These are phyloP conservation scores for Gossypium australe DNA, from an alignment of 345 rosid species.

Conservation along the genomic window DNA sequence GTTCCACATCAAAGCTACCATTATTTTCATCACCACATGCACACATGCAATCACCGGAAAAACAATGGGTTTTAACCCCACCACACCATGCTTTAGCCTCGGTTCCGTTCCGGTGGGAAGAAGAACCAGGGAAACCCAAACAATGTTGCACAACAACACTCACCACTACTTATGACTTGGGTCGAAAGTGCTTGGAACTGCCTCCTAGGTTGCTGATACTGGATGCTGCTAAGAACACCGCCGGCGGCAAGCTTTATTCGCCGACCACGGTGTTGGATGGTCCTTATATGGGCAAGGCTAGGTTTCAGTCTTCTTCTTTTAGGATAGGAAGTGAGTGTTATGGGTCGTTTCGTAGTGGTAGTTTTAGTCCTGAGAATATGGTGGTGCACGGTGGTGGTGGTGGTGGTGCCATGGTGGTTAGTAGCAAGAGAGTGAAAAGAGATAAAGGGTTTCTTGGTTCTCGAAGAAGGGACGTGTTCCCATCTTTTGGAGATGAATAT, in stretches of 20 bases:
- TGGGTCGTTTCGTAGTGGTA: slow-evolving; percentile 33
- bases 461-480: slow-evolving; percentile 50
- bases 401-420: slow-evolving; percentile 9
- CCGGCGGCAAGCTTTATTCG: slow-evolving; percentile 26
- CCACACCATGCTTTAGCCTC: slow-evolving; percentile 56
- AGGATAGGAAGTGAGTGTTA: slow-evolving; percentile 29
- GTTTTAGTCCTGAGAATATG: slow-evolving; percentile 24
- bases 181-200: slow-evolving; percentile 46
- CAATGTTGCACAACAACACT: slow-evolving; percentile 26
- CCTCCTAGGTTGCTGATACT: slow-evolving; percentile 54
- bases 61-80: slow-evolving; percentile 49
- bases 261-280: slow-evolving; percentile 44
- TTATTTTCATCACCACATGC: slow-evolving; percentile 32
- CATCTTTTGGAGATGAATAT: slow-evolving; percentile 35
- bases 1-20: slow-evolving; percentile 29
- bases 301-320: slow-evolving; percentile 30
- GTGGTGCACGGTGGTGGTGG: background rate
- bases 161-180: slow-evolving; percentile 18
- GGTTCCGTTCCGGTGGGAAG: slow-evolving; percentile 89
- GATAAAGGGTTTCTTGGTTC: slow-evolving; percentile 42
- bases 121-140: slow-evolving; percentile 86
- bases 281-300: slow-evolving; percentile 23
- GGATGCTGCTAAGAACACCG: slow-evolving; percentile 11
- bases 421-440: slow-evolving; percentile 22
- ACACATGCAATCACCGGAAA: slow-evolving; percentile 45